Percentiles rank a stretch among this genome's conserved stretches.
phyloP scores from a whole-genome alignment of 2,329 filamentous ascomycete genomes.

The Pseudohalonectria lignicola region DNA sequence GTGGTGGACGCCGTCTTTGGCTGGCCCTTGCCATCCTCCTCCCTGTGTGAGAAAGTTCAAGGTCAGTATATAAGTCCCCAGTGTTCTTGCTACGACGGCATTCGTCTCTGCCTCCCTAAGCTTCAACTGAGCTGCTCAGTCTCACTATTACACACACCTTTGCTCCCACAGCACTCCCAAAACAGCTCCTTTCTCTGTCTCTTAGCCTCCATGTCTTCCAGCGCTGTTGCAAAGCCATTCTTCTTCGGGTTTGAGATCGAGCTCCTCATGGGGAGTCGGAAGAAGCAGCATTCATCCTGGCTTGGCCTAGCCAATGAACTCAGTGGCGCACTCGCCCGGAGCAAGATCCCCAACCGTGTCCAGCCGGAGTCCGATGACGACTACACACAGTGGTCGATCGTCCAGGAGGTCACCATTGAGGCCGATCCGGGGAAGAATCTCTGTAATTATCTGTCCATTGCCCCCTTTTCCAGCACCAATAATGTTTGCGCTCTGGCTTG shows the following conservation, averaged over 20 bases:
- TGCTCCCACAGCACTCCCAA: not conserved
- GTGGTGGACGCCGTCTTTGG: too few relatives aligned
- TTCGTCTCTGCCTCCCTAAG: not conserved
- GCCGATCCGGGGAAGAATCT: constrained; percentile 18
- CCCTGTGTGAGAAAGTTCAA: too few relatives aligned
- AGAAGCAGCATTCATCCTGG: constrained; percentile 18
- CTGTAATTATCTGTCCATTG: too few relatives aligned
- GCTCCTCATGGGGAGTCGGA: constrained; percentile 20
- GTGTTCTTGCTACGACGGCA: too few relatives aligned
- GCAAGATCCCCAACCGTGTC: constrained; percentile 21
- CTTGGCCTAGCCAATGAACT: constrained; percentile 21
- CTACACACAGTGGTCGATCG: constrained; percentile 25
- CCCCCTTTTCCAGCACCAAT: too few relatives aligned
- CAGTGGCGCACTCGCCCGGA: constrained; percentile 17
- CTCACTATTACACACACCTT: not conserved
- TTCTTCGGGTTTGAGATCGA: constrained; percentile 27
- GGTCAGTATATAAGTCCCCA: too few relatives aligned
- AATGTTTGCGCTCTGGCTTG: too few relatives aligned
- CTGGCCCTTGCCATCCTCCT: too few relatives aligned
- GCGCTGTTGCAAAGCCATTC: too few relatives aligned
- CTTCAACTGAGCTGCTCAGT: not conserved
- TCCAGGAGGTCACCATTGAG: constrained; percentile 24
- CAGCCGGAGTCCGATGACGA: constrained; percentile 17
- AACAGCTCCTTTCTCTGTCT: not conserved
- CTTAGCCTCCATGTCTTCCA: too few relatives aligned